Percentiles rank a stretch among this genome's conserved stretches.
phyloP scores from a whole-genome alignment of 2,329 filamentous ascomycete species.

The Tolypocladium album region DNA sequence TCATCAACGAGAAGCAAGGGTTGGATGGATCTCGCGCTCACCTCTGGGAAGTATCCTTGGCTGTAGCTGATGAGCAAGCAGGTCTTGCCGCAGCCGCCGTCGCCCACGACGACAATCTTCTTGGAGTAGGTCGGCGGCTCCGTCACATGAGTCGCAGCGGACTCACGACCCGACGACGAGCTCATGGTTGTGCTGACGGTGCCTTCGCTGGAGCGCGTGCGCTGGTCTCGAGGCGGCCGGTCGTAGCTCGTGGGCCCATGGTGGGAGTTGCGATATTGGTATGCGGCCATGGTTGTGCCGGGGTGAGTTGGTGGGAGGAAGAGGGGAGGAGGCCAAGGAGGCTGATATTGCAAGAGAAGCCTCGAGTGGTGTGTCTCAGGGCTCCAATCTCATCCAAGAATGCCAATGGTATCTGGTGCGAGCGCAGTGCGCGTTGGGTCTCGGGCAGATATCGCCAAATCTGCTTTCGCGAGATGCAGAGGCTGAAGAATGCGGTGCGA shows the following conservation, averaged over 20 bases:
- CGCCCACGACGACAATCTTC: slow-evolving; percentile 97
- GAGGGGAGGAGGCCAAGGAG: background rate
- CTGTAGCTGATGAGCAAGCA: slow-evolving; percentile 98
- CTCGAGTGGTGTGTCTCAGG: background rate
- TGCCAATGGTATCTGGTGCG: slow-evolving; percentile 1
- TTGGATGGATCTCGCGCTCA: slow-evolving; percentile 29
- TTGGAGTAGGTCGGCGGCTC: slow-evolving; percentile 92
- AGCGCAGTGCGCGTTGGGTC: background rate
- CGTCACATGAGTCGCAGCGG: slow-evolving; percentile 73
- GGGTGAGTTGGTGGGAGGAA: background rate
- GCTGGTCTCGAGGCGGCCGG: slow-evolving; percentile 32
- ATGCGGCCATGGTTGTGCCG: slow-evolving; percentile 34
- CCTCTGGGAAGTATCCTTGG: slow-evolving; percentile 98
- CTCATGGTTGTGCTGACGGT: slow-evolving; percentile 81
- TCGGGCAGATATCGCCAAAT: background rate
- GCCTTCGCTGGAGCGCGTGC: slow-evolving; percentile 70
- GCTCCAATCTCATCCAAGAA: slow-evolving; percentile 3
- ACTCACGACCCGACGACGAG: slow-evolving; percentile 63
- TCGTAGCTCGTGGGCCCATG: slow-evolving; percentile 27
- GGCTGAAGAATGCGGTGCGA: background rate
- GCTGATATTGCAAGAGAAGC: background rate
- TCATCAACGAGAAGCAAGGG: background rate
- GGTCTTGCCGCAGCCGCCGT: slow-evolving; percentile 97
- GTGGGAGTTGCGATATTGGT: slow-evolving; percentile 44
- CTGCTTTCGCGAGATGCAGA: background rate